Base-by-base conservation (phyloP, 2,329 filamentous ascomycete genomes). In the Cytospora leucostoma region DNA sequence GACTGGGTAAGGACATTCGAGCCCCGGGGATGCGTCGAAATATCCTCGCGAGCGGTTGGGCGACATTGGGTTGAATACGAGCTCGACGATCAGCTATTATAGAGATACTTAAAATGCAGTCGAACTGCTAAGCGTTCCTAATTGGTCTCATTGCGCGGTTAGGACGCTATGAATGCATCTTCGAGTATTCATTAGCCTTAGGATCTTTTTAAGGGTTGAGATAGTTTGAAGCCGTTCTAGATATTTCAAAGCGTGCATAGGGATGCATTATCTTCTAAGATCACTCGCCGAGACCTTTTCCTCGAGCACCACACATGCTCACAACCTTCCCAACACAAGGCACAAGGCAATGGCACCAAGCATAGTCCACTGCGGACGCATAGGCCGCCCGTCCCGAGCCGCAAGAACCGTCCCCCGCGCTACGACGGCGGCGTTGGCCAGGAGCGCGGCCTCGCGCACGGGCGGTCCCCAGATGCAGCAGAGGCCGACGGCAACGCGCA, bases 211-310 rank as follows among this genome's bases (percentile, higher is more conserved):
- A 15, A 54, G 51, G 51, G 33, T 54, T 54, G 51, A 54, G 33
- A 54, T 54, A 12, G 33, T 54, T 54, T 54, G 51, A 54, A 54
- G 17, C 51, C 51, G 51, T n/a, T 54, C 51, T 54, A 54, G 51
- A 27, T 37, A 54, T 54, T 54, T 19, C 51, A 54, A 54, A 21
- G 15, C 51, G n/a, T 54, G 32, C 51, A 54, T 10, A 54, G 51
- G 8, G 51, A 35, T 54, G 17, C 51, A 35, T 54, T 35, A 44
- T 44, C 37, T 27, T 40, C 19, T 32, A 44, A 37, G 35, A 56
- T 27, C 27, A 56, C 37, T 76, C 47, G 79, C 77, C 0, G 86
- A 86, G 2, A 88, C 79, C 65, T 83, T 84, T 13, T 72, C 67
- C 64, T 89, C 85, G 33, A 78, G 34, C 19, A 58, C 21, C 37